Conservation (phyloP, 495 filamentous ascomycete genomes). For the Sporormia fimetaria region DNA sequence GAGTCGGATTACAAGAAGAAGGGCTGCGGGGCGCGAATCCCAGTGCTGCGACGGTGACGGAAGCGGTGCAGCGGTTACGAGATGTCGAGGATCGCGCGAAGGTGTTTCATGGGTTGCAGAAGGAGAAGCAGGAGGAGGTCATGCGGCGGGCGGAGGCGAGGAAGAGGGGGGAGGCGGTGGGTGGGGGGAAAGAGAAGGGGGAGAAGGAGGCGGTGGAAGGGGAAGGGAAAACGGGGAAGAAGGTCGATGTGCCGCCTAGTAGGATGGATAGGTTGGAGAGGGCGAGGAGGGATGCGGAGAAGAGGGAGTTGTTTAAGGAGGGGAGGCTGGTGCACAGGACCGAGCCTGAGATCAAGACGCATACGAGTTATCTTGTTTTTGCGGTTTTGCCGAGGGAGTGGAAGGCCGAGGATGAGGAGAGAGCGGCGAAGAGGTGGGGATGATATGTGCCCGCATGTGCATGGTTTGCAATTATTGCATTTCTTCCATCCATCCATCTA, state of each 20-base stretch:
- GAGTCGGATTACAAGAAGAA: constrained; percentile 53
- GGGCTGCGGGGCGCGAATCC: constrained; percentile 46
- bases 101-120: constrained; percentile 40
- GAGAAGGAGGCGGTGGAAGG: constrained; percentile 7
- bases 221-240: constrained; percentile 6
- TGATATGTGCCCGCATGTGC: no score
- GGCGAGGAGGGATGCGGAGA: constrained; percentile 27
- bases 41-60: constrained; percentile 56
- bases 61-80: constrained; percentile 59
- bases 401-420: constrained; percentile 71
- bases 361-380: constrained; percentile 93
- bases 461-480: no score
- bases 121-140: constrained; percentile 25
- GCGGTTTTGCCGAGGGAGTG: constrained; percentile 77
- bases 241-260: constrained; percentile 12
- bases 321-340: constrained; percentile 67
- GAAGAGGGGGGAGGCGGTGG: constrained; percentile 17
- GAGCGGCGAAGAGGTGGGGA: constrained; percentile 46
- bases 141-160: constrained; percentile 14
- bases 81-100: constrained; percentile 58
- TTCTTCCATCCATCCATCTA: no score
- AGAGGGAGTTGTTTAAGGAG: constrained; percentile 41
- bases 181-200: constrained; percentile 3
- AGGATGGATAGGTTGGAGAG: constrained; percentile 25
- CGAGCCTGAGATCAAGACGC: constrained; percentile 83